phyloP scores from a whole-genome alignment of 225 moss, liverwort and hornwort genomes.

The Ulota crispa region DNA sequence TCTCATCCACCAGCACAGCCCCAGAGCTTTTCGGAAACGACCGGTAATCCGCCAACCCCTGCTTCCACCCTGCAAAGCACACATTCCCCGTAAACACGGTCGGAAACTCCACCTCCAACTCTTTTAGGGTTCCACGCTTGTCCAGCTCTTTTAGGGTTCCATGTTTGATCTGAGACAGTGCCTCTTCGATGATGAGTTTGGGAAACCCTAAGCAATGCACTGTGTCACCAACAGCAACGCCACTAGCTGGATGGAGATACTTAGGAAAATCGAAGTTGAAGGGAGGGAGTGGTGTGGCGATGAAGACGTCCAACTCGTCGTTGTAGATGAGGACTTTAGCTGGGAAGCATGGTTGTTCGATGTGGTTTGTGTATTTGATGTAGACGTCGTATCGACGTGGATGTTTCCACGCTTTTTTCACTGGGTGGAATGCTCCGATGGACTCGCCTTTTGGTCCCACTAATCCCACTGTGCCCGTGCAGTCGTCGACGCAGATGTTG shows the following conservation, averaged over 20 bases:
- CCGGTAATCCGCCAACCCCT: slow-evolving; percentile 45
- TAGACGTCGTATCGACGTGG: slow-evolving; percentile 44
- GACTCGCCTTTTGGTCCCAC: slow-evolving; percentile 50
- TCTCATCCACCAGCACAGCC: slow-evolving; percentile 44
- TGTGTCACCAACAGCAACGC: slow-evolving; percentile 37
- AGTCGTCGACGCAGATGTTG: slow-evolving; percentile 36
- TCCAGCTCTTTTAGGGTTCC: not conserved
- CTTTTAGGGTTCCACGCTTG: not conserved
- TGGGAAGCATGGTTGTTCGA: slow-evolving; percentile 46
- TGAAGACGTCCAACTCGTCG: slow-evolving; percentile 40
- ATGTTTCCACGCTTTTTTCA: slow-evolving; percentile 44
- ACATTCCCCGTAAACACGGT: slow-evolving; percentile 40
- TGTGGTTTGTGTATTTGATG: slow-evolving; percentile 48
- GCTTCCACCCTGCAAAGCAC: slow-evolving; percentile 52
- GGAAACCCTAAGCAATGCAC: slow-evolving; percentile 53
- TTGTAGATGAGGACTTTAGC: slow-evolving; percentile 33
- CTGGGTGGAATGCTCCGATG: slow-evolving; percentile 35
- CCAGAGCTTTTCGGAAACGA: slow-evolving; percentile 35
- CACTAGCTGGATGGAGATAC: slow-evolving; percentile 37
- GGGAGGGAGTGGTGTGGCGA: slow-evolving; percentile 35
- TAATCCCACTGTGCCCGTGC: slow-evolving; percentile 41
- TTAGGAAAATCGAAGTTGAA: slow-evolving; percentile 39
- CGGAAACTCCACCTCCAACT: slow-evolving; percentile 37
- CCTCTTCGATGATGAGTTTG: slow-evolving; percentile 16
- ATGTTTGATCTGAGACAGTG: not conserved